Percentiles rank a stretch among this genome's conserved stretches.
Evolutionary conservation across 2,329 filamentous ascomycete genomes (phyloP).

Genomic region (Fusarium marasasianum): DNA sequence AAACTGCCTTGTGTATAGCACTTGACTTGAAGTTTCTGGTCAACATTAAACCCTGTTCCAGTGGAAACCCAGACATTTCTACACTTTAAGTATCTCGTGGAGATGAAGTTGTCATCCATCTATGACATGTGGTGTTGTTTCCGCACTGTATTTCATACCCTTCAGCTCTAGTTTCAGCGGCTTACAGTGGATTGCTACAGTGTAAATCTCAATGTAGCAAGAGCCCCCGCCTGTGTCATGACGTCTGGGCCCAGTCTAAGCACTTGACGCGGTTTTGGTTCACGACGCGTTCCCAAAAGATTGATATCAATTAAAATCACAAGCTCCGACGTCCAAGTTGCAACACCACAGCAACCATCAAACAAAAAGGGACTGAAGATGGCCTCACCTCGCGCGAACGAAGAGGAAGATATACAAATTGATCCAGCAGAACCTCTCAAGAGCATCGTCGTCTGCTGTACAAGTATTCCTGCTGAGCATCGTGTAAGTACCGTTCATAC

Average conservation of each 20-base stretch:
- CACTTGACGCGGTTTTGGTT: conserved; percentile 41
- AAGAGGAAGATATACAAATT: conserved; percentile 48
- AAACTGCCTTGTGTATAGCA: neutral
- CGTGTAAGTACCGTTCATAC: conserved; percentile 65
- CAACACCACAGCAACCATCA: conserved; percentile 25
- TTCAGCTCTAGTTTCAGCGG: neutral
- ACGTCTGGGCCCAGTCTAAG: conserved; percentile 15
- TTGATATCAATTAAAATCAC: conserved; percentile 28
- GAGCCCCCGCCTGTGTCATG: conserved; percentile 23
- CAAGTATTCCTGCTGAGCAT: conserved; percentile 81
- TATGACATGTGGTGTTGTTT: no score
- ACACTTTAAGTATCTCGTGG: neutral
- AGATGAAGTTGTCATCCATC: neutral
- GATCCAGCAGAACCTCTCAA: conserved; percentile 72
- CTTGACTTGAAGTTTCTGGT: neutral
- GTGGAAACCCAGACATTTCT: neutral
- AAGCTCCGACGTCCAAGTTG: conserved; percentile 14
- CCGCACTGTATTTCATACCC: neutral
- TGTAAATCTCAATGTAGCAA: neutral
- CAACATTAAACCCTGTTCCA: neutral
- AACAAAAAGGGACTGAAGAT: conserved; percentile 35
- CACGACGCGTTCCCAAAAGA: conserved; percentile 38
- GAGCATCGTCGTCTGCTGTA: conserved; percentile 86
- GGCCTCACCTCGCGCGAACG: conserved; percentile 40
- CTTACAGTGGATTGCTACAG: neutral